Evolutionary conservation across 1,139 yeast species (phyloP).

Genomic region (Candida sp.): DNA sequence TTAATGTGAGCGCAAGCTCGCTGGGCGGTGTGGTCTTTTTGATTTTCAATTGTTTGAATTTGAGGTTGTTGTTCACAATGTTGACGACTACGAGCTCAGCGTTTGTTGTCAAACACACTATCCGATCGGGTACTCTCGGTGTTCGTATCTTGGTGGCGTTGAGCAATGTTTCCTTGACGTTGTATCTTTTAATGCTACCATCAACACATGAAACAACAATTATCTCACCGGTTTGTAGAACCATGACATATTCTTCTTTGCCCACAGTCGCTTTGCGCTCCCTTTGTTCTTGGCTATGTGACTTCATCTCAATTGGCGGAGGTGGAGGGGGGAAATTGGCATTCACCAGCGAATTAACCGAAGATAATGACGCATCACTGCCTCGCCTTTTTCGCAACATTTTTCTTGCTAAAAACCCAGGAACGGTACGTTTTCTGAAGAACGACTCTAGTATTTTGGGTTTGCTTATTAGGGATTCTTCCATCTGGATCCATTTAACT

Average conservation of each 20-base stretch:
- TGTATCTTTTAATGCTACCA: conserved; percentile 37
- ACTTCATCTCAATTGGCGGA: conserved; percentile 16
- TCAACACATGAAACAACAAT: conserved; percentile 51
- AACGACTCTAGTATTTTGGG: conserved; percentile 57
- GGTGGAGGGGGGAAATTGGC: conserved; percentile 41
- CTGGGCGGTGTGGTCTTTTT: conserved; percentile 35
- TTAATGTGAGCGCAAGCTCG: neutral
- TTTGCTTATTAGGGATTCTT: conserved; percentile 22
- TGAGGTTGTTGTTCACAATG: conserved; percentile 71
- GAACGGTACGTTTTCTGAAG: conserved; percentile 59
- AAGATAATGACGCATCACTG: conserved; percentile 28
- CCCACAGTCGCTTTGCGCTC: conserved; percentile 9
- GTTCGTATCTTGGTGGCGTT: conserved; percentile 61
- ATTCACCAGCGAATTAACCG: conserved; percentile 26
- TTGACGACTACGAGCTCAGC: conserved; percentile 61
- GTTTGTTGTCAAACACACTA: conserved; percentile 58
- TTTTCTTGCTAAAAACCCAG: conserved; percentile 53
- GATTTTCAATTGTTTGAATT: conserved; percentile 51
- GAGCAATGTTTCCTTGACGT: conserved; percentile 27
- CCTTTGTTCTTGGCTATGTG: conserved; percentile 12
- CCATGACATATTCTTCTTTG: conserved; percentile 33
- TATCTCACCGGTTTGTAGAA: conserved; percentile 49
- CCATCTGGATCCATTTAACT: conserved; percentile 50
- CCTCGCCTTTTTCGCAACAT: conserved; percentile 30
- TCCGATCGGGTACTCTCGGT: conserved; percentile 76